Conservation (phyloP, 176 grass and related monocot species). For the Carex myosuroides region DNA sequence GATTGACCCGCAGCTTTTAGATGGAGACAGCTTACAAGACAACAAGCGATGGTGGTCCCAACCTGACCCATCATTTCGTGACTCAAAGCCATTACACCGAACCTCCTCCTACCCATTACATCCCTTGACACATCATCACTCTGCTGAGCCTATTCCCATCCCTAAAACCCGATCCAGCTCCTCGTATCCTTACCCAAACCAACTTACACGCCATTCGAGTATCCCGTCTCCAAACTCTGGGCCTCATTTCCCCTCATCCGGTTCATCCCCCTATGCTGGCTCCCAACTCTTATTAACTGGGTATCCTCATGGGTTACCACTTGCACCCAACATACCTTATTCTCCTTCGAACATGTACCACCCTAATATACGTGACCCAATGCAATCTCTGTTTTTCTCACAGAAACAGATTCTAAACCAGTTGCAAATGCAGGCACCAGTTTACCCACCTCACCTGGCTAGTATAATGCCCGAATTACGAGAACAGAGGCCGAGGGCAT, state of each 20-base stretch:
- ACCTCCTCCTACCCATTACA: conserved; percentile 86
- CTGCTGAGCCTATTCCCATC: conserved; percentile 50
- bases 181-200: conserved; percentile 45
- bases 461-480: conserved; percentile 40
- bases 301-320: conserved; percentile 64
- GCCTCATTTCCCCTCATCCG: conserved; percentile 48
- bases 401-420: conserved; percentile 79
- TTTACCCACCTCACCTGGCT: conserved; percentile 42
- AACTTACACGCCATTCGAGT: conserved; percentile 92
- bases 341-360: conserved; percentile 41
- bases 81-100: conserved; percentile 62
- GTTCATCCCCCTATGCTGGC: conserved; percentile 40
- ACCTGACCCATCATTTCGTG: conserved; percentile 40
- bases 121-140: conserved; percentile 54
- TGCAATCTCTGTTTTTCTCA: conserved; percentile 47
- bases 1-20: conserved; percentile 59
- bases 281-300: conserved; percentile 58
- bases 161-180: conserved; percentile 57
- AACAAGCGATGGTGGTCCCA: conserved; percentile 75
- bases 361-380: conserved; percentile 49
- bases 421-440: conserved; percentile 39
- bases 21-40: conserved; percentile 60
- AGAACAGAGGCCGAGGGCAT: conserved; percentile 60
- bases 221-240: conserved; percentile 72
- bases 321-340: conserved; percentile 50